Evolutionary conservation across 805 yeast species (phyloP).

Genomic region (Kluyveromyces starmeri): DNA sequence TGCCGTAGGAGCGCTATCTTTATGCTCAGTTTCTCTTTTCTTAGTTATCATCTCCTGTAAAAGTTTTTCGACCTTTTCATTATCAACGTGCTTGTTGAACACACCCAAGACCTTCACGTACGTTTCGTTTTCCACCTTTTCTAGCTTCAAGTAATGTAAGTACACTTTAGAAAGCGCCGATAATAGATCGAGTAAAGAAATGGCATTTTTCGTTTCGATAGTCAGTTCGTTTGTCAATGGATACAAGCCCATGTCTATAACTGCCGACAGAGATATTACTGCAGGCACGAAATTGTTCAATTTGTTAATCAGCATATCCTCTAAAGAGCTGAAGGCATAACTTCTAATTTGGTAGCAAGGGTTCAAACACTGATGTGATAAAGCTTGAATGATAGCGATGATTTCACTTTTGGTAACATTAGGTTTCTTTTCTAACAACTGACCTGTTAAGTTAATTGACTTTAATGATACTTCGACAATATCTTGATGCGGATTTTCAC

Average conservation of each 20-base stretch:
- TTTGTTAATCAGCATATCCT: slow-evolving; percentile 34
- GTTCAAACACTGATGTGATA: slow-evolving; percentile 82
- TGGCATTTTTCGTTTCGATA: slow-evolving; percentile 42
- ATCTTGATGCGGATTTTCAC: slow-evolving; percentile 42
- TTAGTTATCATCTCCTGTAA: slow-evolving; percentile 31
- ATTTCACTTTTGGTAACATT: slow-evolving; percentile 28
- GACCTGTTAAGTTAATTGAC: slow-evolving; percentile 54
- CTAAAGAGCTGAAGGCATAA: slow-evolving; percentile 55
- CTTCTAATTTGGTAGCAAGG: slow-evolving; percentile 73
- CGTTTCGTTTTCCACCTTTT: slow-evolving; percentile 31
- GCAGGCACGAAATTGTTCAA: slow-evolving; percentile 30
- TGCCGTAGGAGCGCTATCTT: slow-evolving; percentile 1
- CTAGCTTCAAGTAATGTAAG: slow-evolving; percentile 36
- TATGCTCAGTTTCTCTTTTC: slow-evolving; percentile 28
- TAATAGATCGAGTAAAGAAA: slow-evolving; percentile 59
- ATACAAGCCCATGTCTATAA: slow-evolving; percentile 67
- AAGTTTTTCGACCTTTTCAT: slow-evolving; percentile 30
- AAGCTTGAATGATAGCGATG: slow-evolving; percentile 63
- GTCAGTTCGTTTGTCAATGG: slow-evolving; percentile 62
- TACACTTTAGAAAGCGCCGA: slow-evolving; percentile 59
- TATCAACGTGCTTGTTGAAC: slow-evolving; percentile 34
- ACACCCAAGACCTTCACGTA: slow-evolving; percentile 32
- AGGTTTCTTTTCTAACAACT: slow-evolving; percentile 31
- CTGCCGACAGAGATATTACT: slow-evolving; percentile 39
- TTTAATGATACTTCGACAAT: slow-evolving; percentile 50